Conservation (phyloP, 2,329 filamentous ascomycete genomes). For the Colletotrichum simmondsii region DNA sequence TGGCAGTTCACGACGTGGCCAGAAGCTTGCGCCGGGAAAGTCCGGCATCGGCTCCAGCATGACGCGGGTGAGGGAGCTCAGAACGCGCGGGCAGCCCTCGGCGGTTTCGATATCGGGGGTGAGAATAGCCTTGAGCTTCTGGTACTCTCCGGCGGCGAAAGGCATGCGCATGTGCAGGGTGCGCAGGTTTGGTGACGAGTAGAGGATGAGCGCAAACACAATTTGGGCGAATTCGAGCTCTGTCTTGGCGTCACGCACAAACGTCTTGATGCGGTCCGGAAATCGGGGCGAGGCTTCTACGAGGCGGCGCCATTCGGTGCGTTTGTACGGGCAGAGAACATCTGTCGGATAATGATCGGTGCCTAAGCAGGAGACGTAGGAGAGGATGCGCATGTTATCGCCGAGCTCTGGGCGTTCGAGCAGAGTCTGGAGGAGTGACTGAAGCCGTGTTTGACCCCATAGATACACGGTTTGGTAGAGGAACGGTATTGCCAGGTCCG, state of each 20-base stretch:
- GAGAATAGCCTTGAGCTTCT: slow-evolving; percentile 31
- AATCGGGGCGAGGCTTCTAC: slow-evolving; percentile 20
- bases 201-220: slow-evolving; percentile 31
- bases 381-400: slow-evolving; percentile 31
- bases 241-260: slow-evolving; percentile 23
- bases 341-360: slow-evolving; percentile 32
- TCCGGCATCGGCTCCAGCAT: slow-evolving; percentile 34
- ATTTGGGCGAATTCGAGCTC: slow-evolving; percentile 30
- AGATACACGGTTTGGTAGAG: slow-evolving; percentile 31
- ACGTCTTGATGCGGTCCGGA: slow-evolving; percentile 23
- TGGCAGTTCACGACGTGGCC: slow-evolving; percentile 30
- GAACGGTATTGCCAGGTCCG: slow-evolving; percentile 24
- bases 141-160: slow-evolving; percentile 31
- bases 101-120: slow-evolving; percentile 28
- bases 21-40: slow-evolving; percentile 29
- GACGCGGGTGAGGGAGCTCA: slow-evolving; percentile 31
- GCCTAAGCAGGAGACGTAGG: slow-evolving; percentile 29
- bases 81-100: slow-evolving; percentile 26
- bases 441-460: slow-evolving; percentile 31
- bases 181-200: slow-evolving; percentile 26
- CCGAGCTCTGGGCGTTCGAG: slow-evolving; percentile 30
- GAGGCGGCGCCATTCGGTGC: slow-evolving; percentile 29
- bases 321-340: slow-evolving; percentile 27
- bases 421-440: slow-evolving; percentile 30
- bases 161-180: slow-evolving; percentile 34